These are phyloP conservation scores for Hymenoscyphus scutula DNA, from an alignment of 2,329 filamentous ascomycete species.

Conservation along the genomic window DNA sequence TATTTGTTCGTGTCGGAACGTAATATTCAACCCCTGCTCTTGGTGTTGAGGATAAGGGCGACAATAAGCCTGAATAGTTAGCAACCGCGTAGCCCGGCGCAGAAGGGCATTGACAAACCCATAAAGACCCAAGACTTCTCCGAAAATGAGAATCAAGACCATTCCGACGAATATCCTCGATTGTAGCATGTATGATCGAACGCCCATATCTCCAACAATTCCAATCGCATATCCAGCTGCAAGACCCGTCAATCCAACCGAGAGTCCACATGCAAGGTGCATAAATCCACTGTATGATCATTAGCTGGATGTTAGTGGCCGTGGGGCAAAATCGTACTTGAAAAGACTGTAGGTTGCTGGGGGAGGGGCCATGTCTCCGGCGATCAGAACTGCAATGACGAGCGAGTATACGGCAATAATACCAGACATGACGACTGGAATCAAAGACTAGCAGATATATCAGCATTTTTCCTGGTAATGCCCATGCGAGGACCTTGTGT, in stretches of 20 bases:
- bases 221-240: constrained; percentile 97
- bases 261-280: constrained; percentile 87
- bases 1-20: not conserved
- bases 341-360: constrained; percentile 76
- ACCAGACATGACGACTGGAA: constrained; percentile 96
- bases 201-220: constrained; percentile 89
- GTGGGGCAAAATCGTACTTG: constrained; percentile 52
- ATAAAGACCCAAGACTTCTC: constrained; percentile 71
- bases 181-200: constrained; percentile 94
- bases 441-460: constrained; percentile 60
- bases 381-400: constrained; percentile 94
- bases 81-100: not conserved
- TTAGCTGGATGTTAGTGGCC: constrained; percentile 11
- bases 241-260: constrained; percentile 87
- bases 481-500: constrained; percentile 24
- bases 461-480: constrained; percentile 4
- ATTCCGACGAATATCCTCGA: constrained; percentile 96
- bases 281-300: constrained; percentile 68
- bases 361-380: constrained; percentile 78
- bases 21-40: constrained; percentile 42
- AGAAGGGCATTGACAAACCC: not conserved
- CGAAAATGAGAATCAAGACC: constrained; percentile 98
- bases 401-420: constrained; percentile 98
- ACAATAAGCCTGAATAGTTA: constrained; percentile 75
- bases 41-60: constrained; percentile 88